Evolutionary conservation across 192 early-diverging fungal genomes (phyloP).

Genomic region (Backusella macrospora): DNA sequence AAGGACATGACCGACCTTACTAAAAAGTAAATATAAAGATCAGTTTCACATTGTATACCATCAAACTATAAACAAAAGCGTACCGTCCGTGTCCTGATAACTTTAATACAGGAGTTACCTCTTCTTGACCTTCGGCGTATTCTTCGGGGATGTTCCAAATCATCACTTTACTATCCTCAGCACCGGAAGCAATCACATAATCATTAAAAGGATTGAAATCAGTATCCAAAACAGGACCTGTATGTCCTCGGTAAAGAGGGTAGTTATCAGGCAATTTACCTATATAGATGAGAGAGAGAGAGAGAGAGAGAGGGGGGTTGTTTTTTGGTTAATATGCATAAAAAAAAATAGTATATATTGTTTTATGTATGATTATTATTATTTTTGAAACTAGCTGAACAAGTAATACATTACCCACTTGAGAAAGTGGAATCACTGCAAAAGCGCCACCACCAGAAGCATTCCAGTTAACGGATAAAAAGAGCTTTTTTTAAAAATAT

Average conservation of each 20-base stretch:
- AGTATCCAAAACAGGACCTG: conserved; percentile 94
- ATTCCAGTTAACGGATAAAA: conserved; percentile 81
- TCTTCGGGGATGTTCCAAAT: conserved; percentile 93
- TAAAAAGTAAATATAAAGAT: conserved; percentile 20
- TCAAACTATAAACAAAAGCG: conserved; percentile 24
- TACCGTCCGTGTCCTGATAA: conserved; percentile 83
- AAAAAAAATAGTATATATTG: neutral
- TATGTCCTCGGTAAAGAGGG: conserved; percentile 92
- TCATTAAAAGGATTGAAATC: conserved; percentile 99
- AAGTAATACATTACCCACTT: conserved; percentile 51
- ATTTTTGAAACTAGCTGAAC: too few relatives aligned
- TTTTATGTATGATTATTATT: too few relatives aligned
- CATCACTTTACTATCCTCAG: conserved; percentile 91
- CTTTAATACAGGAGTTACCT: conserved; percentile 77
- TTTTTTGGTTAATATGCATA: neutral
- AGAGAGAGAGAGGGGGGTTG: too few relatives aligned
- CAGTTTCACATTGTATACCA: neutral
- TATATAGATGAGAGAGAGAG: conserved; percentile 34
- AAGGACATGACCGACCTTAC: conserved; percentile 97
- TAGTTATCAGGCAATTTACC: conserved; percentile 90
- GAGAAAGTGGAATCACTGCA: conserved; percentile 85
- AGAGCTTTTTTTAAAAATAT: conserved; percentile 46
- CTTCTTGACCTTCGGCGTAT: conserved; percentile 68
- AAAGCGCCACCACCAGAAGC: conserved; percentile 92
- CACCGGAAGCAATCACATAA: conserved; percentile 86